A percentile compares a stretch with the other conserved stretches of the same genome.
These are phyloP conservation scores for Pelargonium australe DNA, from an alignment of 441 rosid species.

Conservation along the genomic window DNA sequence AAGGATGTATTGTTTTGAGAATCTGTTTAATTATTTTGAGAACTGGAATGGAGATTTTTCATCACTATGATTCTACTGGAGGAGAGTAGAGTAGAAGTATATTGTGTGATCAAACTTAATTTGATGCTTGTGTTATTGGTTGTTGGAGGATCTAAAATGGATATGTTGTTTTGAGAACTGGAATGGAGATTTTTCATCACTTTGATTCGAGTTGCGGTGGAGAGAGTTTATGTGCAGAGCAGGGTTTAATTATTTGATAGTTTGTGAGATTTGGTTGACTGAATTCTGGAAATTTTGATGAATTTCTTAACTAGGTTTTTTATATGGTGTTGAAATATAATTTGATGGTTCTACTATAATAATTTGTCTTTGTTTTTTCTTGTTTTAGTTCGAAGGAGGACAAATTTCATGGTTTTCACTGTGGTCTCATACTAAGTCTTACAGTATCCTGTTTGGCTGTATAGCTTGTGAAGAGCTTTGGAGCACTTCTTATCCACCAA, in stretches of 20 bases:
- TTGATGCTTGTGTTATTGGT: background rate
- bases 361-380: background rate
- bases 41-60: no score
- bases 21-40: background rate
- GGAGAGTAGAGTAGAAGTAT: background rate
- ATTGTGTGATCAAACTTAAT: background rate
- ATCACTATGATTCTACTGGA: no score
- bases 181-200: background rate
- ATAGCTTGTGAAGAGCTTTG: background rate
- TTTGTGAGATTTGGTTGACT: background rate
- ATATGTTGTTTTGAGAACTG: background rate
- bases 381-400: background rate
- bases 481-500: conserved; percentile 15
- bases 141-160: background rate
- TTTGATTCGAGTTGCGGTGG: background rate
- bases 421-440: background rate
- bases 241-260: background rate
- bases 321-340: background rate
- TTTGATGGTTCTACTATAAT: background rate
- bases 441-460: background rate
- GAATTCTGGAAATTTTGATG: no score
- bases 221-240: background rate
- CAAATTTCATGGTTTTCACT: background rate
- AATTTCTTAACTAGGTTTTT: background rate
- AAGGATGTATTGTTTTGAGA: background rate